Evolutionary conservation across 2,329 filamentous ascomycete species (phyloP), one percentile per base, ranked within the genome.

Genomic region (Scopulariopsis brevicaulis): DNA sequence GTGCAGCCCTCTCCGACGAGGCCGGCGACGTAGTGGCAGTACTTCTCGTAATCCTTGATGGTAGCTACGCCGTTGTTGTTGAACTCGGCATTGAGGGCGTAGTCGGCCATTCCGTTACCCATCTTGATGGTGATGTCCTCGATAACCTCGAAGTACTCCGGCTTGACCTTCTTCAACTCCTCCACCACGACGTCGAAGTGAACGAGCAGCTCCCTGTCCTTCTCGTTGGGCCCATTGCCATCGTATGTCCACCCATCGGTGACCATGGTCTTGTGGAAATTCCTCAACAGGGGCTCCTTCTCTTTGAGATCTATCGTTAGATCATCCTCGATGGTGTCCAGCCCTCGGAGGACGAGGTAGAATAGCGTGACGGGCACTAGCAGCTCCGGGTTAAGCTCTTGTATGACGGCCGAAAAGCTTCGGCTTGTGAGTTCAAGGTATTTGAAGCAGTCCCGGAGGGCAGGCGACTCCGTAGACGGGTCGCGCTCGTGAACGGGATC

Each of bases 71-170:
- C 90, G 60, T 90, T 84, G 63, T 82, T 76, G 65, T 91, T 90
- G 72, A 88, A 81, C 65, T 94, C 89, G 15, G 89, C 86, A 66
- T 95, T 94, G 64, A 88, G 79, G 48, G 83, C 89, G 70, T 96
- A 99, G 73, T 99, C 93, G 32, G 94, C 94, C 94, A 99, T 99
- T 64, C 94, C 94, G 67, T 97, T 92, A 62, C 92, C 93, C 94
- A 99, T 99, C 74, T 90, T 89, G 67, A 85, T 77, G 35, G 91
- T 90, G 68, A 97, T 96, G 65, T 97, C 93, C 73, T 87, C 86
- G 73, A 99, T 94, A 68, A 97, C 92, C 7, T 79, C 82, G 71
- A 81, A 83, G 75, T 99, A 97, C 58, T 82, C 83, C 54, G 85
- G 82, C 77, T 96, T 95, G 72, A 96, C 78, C 73, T 89, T 87